Evolutionary conservation across 2,329 filamentous ascomycete species (phyloP), one percentile per base, ranked within the genome.

Genomic region (Sclerotinia sclerotiorum): DNA sequence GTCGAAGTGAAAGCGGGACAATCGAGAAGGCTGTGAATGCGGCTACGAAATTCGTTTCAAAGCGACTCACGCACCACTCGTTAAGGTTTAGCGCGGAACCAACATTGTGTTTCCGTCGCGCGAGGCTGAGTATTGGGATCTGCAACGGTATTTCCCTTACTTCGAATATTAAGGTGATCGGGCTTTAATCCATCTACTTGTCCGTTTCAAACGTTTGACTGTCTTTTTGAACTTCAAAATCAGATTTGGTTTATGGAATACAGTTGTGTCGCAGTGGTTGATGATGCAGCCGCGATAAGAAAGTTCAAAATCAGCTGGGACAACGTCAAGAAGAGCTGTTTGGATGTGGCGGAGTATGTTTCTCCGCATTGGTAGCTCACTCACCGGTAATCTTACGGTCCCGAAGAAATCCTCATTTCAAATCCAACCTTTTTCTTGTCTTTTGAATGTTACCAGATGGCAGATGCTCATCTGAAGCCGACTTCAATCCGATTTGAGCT

Each of bases 321-420:
- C 15, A 48, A 6, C 24, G 15, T 62, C 29, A 29, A 49, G 29
- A 39, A 49, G 17, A 24, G 35, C 13, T 35, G 44, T 49, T 5
- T 24, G 58, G 35, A 11, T 21, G 55, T 42, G 19, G 35, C 55
- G n/a, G 6, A 44, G 55, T 10, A 35, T 49, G 44, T 61, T 61
- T 49, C 58, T 61, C 29, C 44, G 58, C 44, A 61, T 49, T 35
- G 58, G 21, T 61, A 61, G 27, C 19, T 35, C 44, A 35, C 58
- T 35, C 58, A 61, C 58, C 21, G 44, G 58, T 29, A 21, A 24
- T 5, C 44, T 17, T 49, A 11, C 15, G 27, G 44, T 24, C 44
- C 42, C 42, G 24, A 24, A 32, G 24, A 10, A 21, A 39, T 57
- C 55, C 44, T 61, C 21, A 49, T 49, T n/a, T 49, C 32, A 24